These are phyloP conservation scores for Phytophthora pini DNA, from an alignment of 352 stramenopile species.

Conservation along the genomic window DNA sequence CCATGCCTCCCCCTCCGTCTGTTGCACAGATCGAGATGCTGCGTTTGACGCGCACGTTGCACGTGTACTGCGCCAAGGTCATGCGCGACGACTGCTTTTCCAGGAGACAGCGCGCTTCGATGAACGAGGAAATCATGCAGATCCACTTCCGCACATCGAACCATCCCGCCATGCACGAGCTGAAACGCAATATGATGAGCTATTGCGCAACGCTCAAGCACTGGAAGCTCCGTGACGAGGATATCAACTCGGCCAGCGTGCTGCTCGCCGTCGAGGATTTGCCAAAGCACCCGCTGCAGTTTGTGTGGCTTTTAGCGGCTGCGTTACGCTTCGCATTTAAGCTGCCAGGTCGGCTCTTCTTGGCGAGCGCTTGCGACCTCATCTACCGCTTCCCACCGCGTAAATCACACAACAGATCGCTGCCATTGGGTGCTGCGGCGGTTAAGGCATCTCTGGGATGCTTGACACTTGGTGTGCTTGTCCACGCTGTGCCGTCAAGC, in stretches of 20 bases:
- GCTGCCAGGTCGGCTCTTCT: constrained; percentile 48
- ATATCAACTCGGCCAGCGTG: constrained; percentile 68
- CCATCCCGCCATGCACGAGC: constrained; percentile 70
- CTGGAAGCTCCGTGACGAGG: constrained; percentile 72
- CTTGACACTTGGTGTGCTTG: constrained; percentile 44
- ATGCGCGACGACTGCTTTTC: constrained; percentile 77
- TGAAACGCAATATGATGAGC: constrained; percentile 70
- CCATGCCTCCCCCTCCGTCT: constrained; percentile 60
- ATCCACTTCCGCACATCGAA: constrained; percentile 79
- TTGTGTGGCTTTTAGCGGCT: constrained; percentile 53
- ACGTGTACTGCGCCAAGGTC: constrained; percentile 76
- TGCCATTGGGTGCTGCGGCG: constrained; percentile 32
- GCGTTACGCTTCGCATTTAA: constrained; percentile 49
- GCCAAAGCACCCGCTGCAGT: constrained; percentile 51
- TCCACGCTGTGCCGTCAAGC: constrained; percentile 39
- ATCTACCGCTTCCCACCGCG: constrained; percentile 55
- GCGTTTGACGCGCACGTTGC: constrained; percentile 66
- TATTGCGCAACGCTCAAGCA: constrained; percentile 67
- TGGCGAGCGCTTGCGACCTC: constrained; percentile 59
- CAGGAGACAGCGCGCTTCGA: constrained; percentile 70
- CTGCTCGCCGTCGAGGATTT: constrained; percentile 45
- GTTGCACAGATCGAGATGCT: constrained; percentile 75
- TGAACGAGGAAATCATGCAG: constrained; percentile 85
- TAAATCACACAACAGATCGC: constrained; percentile 34
- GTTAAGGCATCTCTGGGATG: constrained; percentile 50